phyloP scores from a whole-genome alignment of 2,329 filamentous ascomycete species.

The Aspergillus jensenii region DNA sequence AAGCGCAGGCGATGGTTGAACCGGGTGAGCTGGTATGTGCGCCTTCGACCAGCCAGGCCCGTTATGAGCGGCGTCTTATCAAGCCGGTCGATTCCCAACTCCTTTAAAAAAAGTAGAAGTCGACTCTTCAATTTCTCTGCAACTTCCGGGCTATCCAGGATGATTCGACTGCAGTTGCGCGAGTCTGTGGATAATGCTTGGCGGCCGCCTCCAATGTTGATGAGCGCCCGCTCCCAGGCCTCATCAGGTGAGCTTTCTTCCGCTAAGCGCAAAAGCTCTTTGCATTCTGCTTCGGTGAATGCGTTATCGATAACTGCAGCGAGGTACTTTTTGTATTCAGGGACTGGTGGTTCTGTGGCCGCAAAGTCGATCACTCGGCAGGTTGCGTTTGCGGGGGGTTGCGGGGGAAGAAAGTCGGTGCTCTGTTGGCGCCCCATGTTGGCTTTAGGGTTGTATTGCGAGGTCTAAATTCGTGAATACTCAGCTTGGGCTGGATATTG shows the following conservation, averaged over 20 bases:
- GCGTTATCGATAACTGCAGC: constrained; percentile 65
- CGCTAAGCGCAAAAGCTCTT: constrained; percentile 53
- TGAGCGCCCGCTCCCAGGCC: constrained; percentile 67
- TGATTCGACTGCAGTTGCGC: constrained; percentile 72
- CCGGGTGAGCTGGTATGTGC: constrained; percentile 39
- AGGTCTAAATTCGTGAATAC: too few species aligned
- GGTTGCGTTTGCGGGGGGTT: constrained; percentile 46
- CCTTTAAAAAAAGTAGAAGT: constrained; percentile 46
- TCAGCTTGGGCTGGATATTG: too few species aligned
- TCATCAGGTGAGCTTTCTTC: constrained; percentile 41
- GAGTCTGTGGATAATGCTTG: constrained; percentile 60
- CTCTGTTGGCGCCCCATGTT: background rate
- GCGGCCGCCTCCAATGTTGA: constrained; percentile 63
- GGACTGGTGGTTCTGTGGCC: constrained; percentile 44
- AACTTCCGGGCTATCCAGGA: constrained; percentile 67
- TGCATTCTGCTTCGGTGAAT: constrained; percentile 64
- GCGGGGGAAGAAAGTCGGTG: constrained; percentile 31
- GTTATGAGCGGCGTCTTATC: constrained; percentile 43
- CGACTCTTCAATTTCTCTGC: constrained; percentile 64
- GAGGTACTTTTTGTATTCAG: constrained; percentile 55
- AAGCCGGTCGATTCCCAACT: constrained; percentile 48
- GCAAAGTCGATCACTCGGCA: constrained; percentile 56
- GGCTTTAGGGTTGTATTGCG: background rate
- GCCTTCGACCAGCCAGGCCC: constrained; percentile 43
- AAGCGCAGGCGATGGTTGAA: constrained; percentile 76